phyloP scores from a whole-genome alignment of 106 monocot genomes.

The Ottelia alismoides region DNA sequence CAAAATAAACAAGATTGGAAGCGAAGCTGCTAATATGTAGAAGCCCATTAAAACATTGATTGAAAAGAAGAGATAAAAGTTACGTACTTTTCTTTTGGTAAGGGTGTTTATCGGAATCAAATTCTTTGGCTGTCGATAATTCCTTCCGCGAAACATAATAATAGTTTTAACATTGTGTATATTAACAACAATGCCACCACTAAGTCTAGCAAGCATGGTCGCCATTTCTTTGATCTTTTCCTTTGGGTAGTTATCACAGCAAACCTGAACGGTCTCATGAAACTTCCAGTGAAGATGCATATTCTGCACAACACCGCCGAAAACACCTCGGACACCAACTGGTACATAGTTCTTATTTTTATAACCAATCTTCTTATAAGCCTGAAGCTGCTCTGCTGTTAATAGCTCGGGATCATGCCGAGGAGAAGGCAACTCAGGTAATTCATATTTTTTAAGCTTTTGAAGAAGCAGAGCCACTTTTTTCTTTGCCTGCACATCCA shows the following conservation, averaged over 20 bases:
- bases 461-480: constrained; percentile 94
- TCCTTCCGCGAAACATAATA: constrained; percentile 97
- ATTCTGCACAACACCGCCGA: constrained; percentile 98
- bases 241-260: constrained; percentile 93
- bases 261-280: constrained; percentile 97
- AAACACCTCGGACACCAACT: constrained; percentile 94
- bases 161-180: constrained; percentile 94
- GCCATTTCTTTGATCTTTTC: constrained; percentile 98
- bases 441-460: constrained; percentile 95
- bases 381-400: constrained; percentile 89
- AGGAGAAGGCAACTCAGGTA: constrained; percentile 89
- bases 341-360: constrained; percentile 94
- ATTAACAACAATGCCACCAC: constrained; percentile 93
- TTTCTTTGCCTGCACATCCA: constrained; percentile 98
- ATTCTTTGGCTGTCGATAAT: constrained; percentile 96
- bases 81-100: constrained; percentile 90
- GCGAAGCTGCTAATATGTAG: too few relatives aligned
- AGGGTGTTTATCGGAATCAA: constrained; percentile 95
- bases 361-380: constrained; percentile 91
- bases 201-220: constrained; percentile 92
- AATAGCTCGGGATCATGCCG: constrained; percentile 92
- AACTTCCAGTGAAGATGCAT: constrained; percentile 99
- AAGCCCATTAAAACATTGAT: too few relatives aligned
- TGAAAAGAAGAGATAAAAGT: background rate
- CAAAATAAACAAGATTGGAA: too few relatives aligned